Percentiles rank a stretch among this genome's conserved stretches.
Evolutionary conservation across 2,329 filamentous ascomycete species (phyloP).

Genomic region (Calonectria multiphialidica): DNA sequence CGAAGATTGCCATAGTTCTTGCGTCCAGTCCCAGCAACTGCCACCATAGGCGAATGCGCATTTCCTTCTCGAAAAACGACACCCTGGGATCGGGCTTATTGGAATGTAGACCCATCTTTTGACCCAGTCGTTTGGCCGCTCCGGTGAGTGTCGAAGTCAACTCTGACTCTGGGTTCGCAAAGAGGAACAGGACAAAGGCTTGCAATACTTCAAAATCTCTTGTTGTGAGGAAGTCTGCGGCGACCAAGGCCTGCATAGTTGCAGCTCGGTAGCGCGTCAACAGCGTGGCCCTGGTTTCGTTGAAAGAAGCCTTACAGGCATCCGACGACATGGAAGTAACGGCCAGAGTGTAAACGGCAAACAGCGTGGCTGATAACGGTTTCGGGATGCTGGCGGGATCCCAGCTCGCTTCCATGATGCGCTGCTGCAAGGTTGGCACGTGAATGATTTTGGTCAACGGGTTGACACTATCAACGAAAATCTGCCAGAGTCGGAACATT

Average conservation of each 20-base stretch:
- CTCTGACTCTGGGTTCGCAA: conserved; percentile 45
- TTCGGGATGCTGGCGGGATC: conserved; percentile 30
- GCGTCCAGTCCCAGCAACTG: conserved; percentile 38
- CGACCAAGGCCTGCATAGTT: conserved; percentile 38
- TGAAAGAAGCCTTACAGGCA: conserved; percentile 30
- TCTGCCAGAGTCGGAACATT: conserved; percentile 48
- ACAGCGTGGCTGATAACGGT: conserved; percentile 39
- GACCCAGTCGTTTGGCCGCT: conserved; percentile 37
- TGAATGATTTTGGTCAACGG: conserved; percentile 48
- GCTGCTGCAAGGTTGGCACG: conserved; percentile 47
- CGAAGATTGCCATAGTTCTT: conserved; percentile 15
- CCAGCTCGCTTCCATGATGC: conserved; percentile 47
- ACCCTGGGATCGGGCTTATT: conserved; percentile 22
- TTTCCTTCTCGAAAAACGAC: conserved; percentile 41
- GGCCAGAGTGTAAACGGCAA: conserved; percentile 44
- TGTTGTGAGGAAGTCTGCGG: conserved; percentile 43
- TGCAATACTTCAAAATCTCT: conserved; percentile 46
- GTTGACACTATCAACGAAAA: conserved; percentile 48
- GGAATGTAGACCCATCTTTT: conserved; percentile 43
- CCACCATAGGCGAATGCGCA: conserved; percentile 46
- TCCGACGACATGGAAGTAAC: conserved; percentile 36
- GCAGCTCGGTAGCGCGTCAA: conserved; percentile 41
- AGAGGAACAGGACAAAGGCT: conserved; percentile 45
- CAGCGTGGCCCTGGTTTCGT: conserved; percentile 23
- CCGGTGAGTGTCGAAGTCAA: conserved; percentile 39